Conservation (phyloP, 805 yeast genomes). For the Candida loeiensis region DNA sequence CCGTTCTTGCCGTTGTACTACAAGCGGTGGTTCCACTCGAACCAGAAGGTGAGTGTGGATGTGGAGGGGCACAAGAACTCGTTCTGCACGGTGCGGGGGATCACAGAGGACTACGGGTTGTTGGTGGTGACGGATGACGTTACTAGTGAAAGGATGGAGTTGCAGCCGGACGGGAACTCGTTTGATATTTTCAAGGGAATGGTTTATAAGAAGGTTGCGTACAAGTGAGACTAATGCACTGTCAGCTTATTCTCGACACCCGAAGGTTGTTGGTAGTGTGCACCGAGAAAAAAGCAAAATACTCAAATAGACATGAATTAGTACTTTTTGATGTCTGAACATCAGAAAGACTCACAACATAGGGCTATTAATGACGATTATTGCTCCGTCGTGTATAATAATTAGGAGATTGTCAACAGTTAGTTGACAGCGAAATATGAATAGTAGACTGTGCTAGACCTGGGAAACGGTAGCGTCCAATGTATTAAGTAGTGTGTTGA, state of each 20-base stretch:
- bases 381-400: too few species aligned
- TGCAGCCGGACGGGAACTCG: conserved; percentile 97
- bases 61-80: conserved; percentile 36
- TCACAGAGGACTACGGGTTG: conserved; percentile 81
- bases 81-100: conserved; percentile 68
- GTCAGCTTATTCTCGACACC: too few species aligned
- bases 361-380: too few species aligned
- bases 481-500: too few species aligned
- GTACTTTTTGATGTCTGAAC: too few species aligned
- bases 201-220: conserved; percentile 45
- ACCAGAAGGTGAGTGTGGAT: conserved; percentile 62
- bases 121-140: conserved; percentile 66
- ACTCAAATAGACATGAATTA: too few species aligned
- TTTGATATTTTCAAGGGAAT: conserved; percentile 92
- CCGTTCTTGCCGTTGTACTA: conserved; percentile 72
- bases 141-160: conserved; percentile 50
- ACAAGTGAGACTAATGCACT: not conserved
- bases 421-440: too few species aligned
- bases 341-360: too few species aligned
- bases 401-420: too few species aligned
- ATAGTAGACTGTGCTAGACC: too few species aligned
- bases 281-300: too few species aligned
- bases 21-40: conserved; percentile 78
- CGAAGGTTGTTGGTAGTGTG: not conserved
- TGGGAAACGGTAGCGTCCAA: too few species aligned